Conservation (phyloP, 2,329 filamentous ascomycete species). For the Trichoderma afroharzianum region DNA sequence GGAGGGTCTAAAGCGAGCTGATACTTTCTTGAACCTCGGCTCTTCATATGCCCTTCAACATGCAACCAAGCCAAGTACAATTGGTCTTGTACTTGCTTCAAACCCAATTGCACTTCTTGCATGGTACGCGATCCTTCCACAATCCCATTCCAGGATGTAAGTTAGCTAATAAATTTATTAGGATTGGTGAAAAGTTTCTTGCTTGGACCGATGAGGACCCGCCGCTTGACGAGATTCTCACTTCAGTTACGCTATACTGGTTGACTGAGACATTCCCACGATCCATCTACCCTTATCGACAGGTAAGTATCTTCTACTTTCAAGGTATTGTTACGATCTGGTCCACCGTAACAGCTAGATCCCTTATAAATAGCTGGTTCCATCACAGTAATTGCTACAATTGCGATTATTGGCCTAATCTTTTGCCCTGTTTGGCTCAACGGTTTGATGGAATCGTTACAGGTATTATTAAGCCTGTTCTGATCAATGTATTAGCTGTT, state of each 20-base stretch:
- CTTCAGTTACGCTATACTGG: conserved; percentile 10
- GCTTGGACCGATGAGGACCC: conserved; percentile 7
- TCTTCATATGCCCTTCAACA: conserved; percentile 3
- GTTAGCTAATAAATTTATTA: background rate
- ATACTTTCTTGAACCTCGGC: background rate
- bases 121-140: background rate
- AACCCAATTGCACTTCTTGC: conserved; percentile 8
- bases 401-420: too few relatives aligned
- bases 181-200: conserved; percentile 14
- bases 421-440: too few relatives aligned
- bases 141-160: background rate
- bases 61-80: conserved; percentile 8
- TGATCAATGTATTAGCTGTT: background rate
- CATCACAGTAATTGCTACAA: too few relatives aligned
- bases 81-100: conserved; percentile 6
- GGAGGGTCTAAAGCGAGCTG: background rate
- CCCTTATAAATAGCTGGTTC: too few relatives aligned
- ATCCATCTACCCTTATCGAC: conserved; percentile 10
- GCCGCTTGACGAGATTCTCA: background rate
- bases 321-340: too few relatives aligned
- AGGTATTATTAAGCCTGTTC: background rate
- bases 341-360: too few relatives aligned
- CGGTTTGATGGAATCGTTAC: too few relatives aligned
- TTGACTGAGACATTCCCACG: conserved; percentile 2
- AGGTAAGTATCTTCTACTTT: too few relatives aligned